Conservation (phyloP, 2,329 filamentous ascomycete genomes). For the Ceratocystis lukuohia region DNA sequence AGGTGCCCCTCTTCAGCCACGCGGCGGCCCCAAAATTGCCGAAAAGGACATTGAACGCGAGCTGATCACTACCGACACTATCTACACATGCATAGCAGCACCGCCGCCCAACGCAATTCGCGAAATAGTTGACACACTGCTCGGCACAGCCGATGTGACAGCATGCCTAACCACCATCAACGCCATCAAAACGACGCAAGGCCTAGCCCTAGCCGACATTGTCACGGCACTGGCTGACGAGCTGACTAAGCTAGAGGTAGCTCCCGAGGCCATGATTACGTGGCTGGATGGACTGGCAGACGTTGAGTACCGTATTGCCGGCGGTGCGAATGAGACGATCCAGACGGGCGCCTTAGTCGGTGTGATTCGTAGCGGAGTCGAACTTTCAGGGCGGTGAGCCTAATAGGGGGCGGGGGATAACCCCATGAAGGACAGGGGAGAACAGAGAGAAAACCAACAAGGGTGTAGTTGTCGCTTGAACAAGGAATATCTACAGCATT, state of each 20-base stretch:
- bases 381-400: slow-evolving; percentile 35
- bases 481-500: neutral
- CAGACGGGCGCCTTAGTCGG: slow-evolving; percentile 91
- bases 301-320: slow-evolving; percentile 80
- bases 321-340: slow-evolving; percentile 72
- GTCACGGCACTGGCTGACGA: slow-evolving; percentile 77
- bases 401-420: neutral
- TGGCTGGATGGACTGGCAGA: slow-evolving; percentile 89
- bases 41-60: slow-evolving; percentile 60
- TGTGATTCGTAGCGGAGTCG: slow-evolving; percentile 73
- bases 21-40: slow-evolving; percentile 44
- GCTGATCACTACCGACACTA: slow-evolving; percentile 72
- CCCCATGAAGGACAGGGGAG: too few species aligned
- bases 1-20: slow-evolving; percentile 55
- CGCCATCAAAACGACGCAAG: slow-evolving; percentile 70
- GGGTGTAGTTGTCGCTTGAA: neutral
- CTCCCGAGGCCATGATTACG: slow-evolving; percentile 70
- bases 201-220: slow-evolving; percentile 85
- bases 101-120: slow-evolving; percentile 81
- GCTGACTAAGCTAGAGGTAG: slow-evolving; percentile 68
- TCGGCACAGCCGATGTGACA: slow-evolving; percentile 75
- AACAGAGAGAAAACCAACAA: neutral
- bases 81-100: slow-evolving; percentile 95
- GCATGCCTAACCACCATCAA: slow-evolving; percentile 81
- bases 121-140: slow-evolving; percentile 69